Evolutionary conservation across 176 grass and related monocot species (phyloP).

Genomic region (Rhynchospora pubera): DNA sequence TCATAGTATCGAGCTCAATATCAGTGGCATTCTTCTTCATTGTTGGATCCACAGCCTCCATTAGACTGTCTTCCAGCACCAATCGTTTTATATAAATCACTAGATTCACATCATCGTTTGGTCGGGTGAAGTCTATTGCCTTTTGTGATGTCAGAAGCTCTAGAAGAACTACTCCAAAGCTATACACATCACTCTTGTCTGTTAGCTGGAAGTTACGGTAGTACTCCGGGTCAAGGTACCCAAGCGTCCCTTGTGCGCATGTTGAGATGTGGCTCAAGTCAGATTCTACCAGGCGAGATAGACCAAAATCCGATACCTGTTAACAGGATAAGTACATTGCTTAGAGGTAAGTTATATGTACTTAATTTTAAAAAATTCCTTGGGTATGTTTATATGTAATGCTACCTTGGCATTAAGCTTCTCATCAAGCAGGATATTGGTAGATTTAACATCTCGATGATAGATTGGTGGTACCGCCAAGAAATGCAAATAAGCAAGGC

Average conservation of each 20-base stretch:
- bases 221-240: conserved; percentile 83
- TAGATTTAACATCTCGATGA: conserved; percentile 81
- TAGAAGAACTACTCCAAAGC: conserved; percentile 78
- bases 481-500: conserved; percentile 63
- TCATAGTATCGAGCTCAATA: conserved; percentile 64
- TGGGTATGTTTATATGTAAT: too few relatives aligned
- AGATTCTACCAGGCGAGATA: conserved; percentile 52
- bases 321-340: neutral
- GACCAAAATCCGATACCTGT: conserved; percentile 60
- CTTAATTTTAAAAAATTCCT: too few relatives aligned
- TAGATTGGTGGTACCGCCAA: conserved; percentile 55
- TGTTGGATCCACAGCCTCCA: conserved; percentile 42
- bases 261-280: conserved; percentile 79
- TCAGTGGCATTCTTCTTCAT: conserved; percentile 37
- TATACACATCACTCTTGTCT: conserved; percentile 88
- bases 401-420: conserved; percentile 37
- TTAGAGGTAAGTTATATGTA: neutral
- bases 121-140: conserved; percentile 58
- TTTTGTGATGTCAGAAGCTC: conserved; percentile 79
- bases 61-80: conserved; percentile 40
- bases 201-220: conserved; percentile 80
- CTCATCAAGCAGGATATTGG: conserved; percentile 66
- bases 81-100: conserved; percentile 37
- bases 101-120: conserved; percentile 62
- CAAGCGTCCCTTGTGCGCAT: conserved; percentile 69